These are phyloP conservation scores for Hylodesmum podocarpum DNA, from an alignment of 306 rosid species.

Conservation along the genomic window DNA sequence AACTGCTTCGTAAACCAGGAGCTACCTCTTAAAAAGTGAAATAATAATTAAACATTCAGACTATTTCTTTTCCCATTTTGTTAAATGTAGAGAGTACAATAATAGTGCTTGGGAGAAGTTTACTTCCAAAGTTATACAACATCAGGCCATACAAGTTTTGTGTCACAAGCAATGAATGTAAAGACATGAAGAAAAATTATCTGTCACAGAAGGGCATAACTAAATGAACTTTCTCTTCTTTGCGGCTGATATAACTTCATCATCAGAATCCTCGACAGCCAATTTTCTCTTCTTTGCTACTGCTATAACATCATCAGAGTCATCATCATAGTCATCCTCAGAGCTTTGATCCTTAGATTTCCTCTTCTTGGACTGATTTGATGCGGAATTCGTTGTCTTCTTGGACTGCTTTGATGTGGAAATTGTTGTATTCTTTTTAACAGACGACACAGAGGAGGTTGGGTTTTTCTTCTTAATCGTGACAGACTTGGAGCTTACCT, in stretches of 20 bases:
- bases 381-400: conserved; percentile 37
- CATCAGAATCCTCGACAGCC: conserved; percentile 54
- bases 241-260: conserved; percentile 24
- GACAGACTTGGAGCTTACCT: conserved; percentile 43
- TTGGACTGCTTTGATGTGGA: conserved; percentile 49
- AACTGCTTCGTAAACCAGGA: neutral
- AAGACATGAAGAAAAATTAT: neutral
- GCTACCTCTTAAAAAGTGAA: conserved; percentile 16
- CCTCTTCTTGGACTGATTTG: conserved; percentile 59
- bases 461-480: conserved; percentile 45
- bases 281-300: conserved; percentile 45
- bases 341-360: conserved; percentile 47
- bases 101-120: too few species aligned
- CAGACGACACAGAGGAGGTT: conserved; percentile 38
- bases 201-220: neutral
- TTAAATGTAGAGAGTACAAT: too few species aligned
- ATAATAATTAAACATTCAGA: too few species aligned
- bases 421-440: conserved; percentile 37
- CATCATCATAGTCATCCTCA: conserved; percentile 45
- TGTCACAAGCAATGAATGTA: neutral
- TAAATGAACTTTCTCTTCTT: conserved; percentile 53
- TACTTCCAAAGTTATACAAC: neutral
- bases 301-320: conserved; percentile 44
- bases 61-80: too few species aligned
- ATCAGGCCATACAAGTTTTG: conserved; percentile 3